Evolutionary conservation across 306 rosid species (phyloP).

Genomic region (Rubus parviflorus): DNA sequence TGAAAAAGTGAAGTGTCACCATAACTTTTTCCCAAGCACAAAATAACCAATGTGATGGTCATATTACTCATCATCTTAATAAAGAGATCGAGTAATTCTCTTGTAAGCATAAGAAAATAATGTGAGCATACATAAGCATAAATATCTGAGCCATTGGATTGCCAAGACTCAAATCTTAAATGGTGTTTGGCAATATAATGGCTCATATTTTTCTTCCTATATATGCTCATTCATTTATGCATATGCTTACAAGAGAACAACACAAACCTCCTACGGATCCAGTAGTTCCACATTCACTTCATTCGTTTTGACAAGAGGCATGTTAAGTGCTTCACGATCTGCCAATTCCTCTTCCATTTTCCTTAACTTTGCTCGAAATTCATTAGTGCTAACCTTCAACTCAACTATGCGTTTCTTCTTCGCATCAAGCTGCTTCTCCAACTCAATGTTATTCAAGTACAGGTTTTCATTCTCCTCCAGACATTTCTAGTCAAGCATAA

Average conservation of each 20-base stretch:
- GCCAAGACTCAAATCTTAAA: neutral
- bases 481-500: slow-evolving; percentile 18
- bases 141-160: neutral
- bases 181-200: neutral
- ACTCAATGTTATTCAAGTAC: slow-evolving; percentile 44
- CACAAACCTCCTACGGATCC: neutral
- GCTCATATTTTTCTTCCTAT: neutral
- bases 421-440: slow-evolving; percentile 64
- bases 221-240: neutral
- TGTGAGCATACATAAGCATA: neutral
- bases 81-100: neutral
- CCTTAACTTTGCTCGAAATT: neutral
- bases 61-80: neutral
- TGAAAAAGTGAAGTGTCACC: neutral
- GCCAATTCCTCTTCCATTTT: slow-evolving; percentile 1
- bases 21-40: neutral
- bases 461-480: slow-evolving; percentile 62
- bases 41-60: neutral
- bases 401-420: slow-evolving; percentile 24
- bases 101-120: neutral
- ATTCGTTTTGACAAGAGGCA: neutral
- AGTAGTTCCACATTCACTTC: neutral
- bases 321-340: neutral
- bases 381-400: neutral
- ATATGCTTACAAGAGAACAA: neutral